Conservation (phyloP, 352 stramenopile genomes). For the Thalassiosira gravida region DNA sequence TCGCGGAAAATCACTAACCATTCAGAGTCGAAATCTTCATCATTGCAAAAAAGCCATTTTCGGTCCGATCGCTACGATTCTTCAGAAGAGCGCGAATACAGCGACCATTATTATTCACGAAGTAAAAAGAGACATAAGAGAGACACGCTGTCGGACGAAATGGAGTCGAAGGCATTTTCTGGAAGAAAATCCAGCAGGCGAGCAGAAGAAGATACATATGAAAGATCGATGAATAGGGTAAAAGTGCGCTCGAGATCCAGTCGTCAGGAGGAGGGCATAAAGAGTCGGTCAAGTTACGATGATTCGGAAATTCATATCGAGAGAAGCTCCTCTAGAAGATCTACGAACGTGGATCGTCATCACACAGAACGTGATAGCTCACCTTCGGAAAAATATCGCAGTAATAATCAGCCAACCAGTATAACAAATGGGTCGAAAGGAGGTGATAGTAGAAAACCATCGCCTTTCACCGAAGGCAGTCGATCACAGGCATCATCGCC, state of each 20-base stretch:
- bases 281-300: slow-evolving; percentile 10
- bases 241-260: slow-evolving; percentile 23
- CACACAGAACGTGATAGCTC: slow-evolving; percentile 2
- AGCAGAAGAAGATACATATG: slow-evolving; percentile 8
- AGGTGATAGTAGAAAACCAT: too few species aligned
- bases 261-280: slow-evolving; percentile 2
- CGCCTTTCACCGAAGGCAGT: too few species aligned
- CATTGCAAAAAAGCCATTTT: slow-evolving; percentile 20
- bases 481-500: too few species aligned
- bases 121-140: slow-evolving; percentile 8
- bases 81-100: slow-evolving; percentile 32
- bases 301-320: slow-evolving; percentile 20
- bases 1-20: slow-evolving; percentile 13
- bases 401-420: too few species aligned
- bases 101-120: slow-evolving; percentile 22
- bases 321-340: slow-evolving; percentile 17
- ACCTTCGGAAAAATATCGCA: too few species aligned
- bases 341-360: slow-evolving; percentile 15
- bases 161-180: not conserved
- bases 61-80: slow-evolving; percentile 23
- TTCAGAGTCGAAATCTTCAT: slow-evolving; percentile 21
- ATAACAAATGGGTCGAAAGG: too few species aligned
- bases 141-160: slow-evolving; percentile 8
- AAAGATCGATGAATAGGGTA: slow-evolving; percentile 4
- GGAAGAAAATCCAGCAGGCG: slow-evolving; percentile 11